phyloP scores from a whole-genome alignment of 371 early-diverging fungal species.

The Coemansia sp. region DNA sequence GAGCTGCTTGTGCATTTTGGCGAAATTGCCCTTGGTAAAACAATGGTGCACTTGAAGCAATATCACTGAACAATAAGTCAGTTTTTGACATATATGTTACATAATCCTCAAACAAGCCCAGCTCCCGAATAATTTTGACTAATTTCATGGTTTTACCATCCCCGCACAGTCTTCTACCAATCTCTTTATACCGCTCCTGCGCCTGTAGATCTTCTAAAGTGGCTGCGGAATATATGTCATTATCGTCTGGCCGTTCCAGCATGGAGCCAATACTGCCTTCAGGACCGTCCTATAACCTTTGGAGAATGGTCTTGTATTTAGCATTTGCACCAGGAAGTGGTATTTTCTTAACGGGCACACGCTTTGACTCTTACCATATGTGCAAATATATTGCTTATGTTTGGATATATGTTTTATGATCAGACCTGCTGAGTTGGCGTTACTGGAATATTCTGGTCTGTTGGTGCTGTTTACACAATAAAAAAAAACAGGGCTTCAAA shows the following conservation, averaged over 20 bases:
- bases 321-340: not conserved
- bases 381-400: not conserved
- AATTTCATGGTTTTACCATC: too few relatives aligned
- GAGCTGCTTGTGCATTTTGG: too few relatives aligned
- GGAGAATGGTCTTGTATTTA: not conserved
- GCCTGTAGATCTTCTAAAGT: not conserved
- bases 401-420: not conserved
- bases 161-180: not conserved
- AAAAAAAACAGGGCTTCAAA: not conserved
- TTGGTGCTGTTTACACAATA: not conserved
- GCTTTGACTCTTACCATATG: not conserved
- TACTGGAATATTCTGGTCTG: not conserved
- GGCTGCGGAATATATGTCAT: not conserved
- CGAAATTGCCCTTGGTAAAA: too few relatives aligned
- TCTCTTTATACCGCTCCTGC: not conserved
- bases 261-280: not conserved
- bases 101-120: too few relatives aligned
- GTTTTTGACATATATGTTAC: too few relatives aligned
- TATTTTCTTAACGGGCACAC: not conserved
- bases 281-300: not conserved
- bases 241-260: not conserved
- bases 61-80: too few relatives aligned
- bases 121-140: too few relatives aligned
- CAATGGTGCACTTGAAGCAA: too few relatives aligned
- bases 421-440: not conserved